Conservation (phyloP, 331 rosid species). For the Pyrus hybrid region DNA sequence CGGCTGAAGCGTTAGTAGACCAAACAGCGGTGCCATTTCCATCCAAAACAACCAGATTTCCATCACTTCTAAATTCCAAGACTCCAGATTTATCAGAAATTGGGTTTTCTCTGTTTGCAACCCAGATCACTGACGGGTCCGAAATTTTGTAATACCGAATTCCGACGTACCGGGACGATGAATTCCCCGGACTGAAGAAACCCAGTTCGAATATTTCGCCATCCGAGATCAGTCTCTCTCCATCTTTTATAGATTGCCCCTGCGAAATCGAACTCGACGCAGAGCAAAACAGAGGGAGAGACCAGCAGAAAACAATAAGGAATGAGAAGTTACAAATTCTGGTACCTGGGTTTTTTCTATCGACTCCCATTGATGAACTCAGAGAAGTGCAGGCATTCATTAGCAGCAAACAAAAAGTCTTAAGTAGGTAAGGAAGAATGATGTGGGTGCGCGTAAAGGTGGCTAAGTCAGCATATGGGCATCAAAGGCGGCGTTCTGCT, state of each 20-base stretch:
- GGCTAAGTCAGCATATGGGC: neutral
- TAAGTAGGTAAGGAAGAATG: neutral
- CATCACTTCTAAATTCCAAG: slow-evolving; percentile 30
- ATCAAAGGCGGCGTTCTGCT: no score
- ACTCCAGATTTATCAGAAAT: slow-evolving; percentile 31
- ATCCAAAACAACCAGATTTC: slow-evolving; percentile 42
- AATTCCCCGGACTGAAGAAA: slow-evolving; percentile 39
- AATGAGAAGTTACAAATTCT: neutral
- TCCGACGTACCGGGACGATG: slow-evolving; percentile 53
- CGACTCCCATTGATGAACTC: slow-evolving; percentile 5
- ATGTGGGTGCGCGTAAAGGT: neutral
- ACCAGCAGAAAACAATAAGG: slow-evolving; percentile 12
- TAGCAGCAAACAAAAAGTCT: neutral
- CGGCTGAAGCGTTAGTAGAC: slow-evolving; percentile 25
- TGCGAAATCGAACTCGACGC: slow-evolving; percentile 22
- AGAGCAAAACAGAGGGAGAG: slow-evolving; percentile 10
- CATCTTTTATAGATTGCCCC: slow-evolving; percentile 20
- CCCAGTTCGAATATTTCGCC: slow-evolving; percentile 43
- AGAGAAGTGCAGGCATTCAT: neutral
- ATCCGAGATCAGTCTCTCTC: slow-evolving; percentile 32
- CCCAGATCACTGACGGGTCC: slow-evolving; percentile 34
- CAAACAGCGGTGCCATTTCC: slow-evolving; percentile 28
- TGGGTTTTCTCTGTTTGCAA: slow-evolving; percentile 62
- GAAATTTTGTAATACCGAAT: slow-evolving; percentile 48
- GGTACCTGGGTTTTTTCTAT: slow-evolving; percentile 4